Evolutionary conservation across 108 stramenopile species (phyloP).

Genomic region (Pseudonitzschia multiseries): DNA sequence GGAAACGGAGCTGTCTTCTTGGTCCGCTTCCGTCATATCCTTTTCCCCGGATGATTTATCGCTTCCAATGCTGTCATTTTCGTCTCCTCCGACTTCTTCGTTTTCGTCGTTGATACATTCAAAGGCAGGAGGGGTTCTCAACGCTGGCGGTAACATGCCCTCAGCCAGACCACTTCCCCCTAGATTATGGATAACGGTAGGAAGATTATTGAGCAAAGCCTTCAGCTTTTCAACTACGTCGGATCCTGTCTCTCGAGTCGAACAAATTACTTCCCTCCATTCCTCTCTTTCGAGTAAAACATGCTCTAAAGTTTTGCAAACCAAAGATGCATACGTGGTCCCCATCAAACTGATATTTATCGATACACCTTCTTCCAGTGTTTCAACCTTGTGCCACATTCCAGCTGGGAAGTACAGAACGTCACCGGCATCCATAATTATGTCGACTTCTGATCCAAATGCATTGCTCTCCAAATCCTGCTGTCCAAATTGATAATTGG

Average conservation of each 20-base stretch:
- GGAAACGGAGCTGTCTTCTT: slow-evolving; percentile 12
- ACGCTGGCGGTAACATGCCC: slow-evolving; percentile 61
- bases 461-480: slow-evolving; percentile 54
- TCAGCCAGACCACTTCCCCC: slow-evolving; percentile 45
- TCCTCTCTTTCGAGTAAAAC: slow-evolving; percentile 54
- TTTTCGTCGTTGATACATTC: slow-evolving; percentile 17
- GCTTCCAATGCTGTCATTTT: neutral
- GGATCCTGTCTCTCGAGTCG: slow-evolving; percentile 12
- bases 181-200: slow-evolving; percentile 41
- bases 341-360: slow-evolving; percentile 89
- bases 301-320: slow-evolving; percentile 72
- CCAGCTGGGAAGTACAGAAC: slow-evolving; percentile 90
- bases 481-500: slow-evolving; percentile 52
- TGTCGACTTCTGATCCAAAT: slow-evolving; percentile 42
- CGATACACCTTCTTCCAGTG: slow-evolving; percentile 76
- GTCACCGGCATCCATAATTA: slow-evolving; percentile 80
- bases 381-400: slow-evolving; percentile 90
- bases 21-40: slow-evolving; percentile 24
- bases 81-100: slow-evolving; percentile 12
- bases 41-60: slow-evolving; percentile 2
- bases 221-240: slow-evolving; percentile 45
- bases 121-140: slow-evolving; percentile 40
- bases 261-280: slow-evolving; percentile 65
- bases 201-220: slow-evolving; percentile 50
- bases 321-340: slow-evolving; percentile 72